Conservation (phyloP, 2,329 filamentous ascomycete genomes). For the Pseudocercospora fuligena region DNA sequence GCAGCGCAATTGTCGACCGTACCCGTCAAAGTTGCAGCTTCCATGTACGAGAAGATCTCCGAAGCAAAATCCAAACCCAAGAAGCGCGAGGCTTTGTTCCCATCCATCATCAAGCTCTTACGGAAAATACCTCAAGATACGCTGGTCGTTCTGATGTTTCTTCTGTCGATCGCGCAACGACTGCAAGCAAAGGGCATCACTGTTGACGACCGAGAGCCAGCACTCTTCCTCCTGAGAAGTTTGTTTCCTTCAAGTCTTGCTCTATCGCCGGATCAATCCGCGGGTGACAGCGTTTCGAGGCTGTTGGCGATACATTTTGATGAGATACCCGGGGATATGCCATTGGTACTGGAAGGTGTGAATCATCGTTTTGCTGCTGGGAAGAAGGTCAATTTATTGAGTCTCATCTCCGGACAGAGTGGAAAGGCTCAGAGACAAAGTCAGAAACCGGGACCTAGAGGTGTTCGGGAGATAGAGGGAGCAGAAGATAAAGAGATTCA, state of each 20-base stretch:
- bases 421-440: neutral
- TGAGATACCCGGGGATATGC: conserved; percentile 24
- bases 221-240: conserved; percentile 18
- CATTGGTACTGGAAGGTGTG: conserved; percentile 17
- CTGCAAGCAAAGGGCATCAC: conserved; percentile 17
- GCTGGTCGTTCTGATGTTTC: conserved; percentile 26
- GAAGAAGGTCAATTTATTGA: conserved; percentile 15
- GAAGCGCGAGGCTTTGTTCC: conserved; percentile 15
- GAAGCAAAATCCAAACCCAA: conserved; percentile 16
- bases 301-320: conserved; percentile 25
- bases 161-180: conserved; percentile 21
- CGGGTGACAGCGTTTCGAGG: conserved; percentile 19
- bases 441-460: conserved; percentile 1
- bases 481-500: conserved; percentile 10
- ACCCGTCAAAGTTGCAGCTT: conserved; percentile 13
- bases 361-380: conserved; percentile 22
- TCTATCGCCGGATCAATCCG: conserved; percentile 8
- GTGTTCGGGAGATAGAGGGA: conserved; percentile 4
- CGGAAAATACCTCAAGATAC: conserved; percentile 25
- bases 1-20: conserved; percentile 8
- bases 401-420: conserved; percentile 5
- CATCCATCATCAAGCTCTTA: conserved; percentile 22
- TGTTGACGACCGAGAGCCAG: conserved; percentile 22
- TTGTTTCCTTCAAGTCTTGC: conserved; percentile 23
- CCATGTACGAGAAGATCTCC: conserved; percentile 20